These are phyloP conservation scores for Solidago caesia DNA, from an alignment of 129 eudicot species.

Conservation along the genomic window DNA sequence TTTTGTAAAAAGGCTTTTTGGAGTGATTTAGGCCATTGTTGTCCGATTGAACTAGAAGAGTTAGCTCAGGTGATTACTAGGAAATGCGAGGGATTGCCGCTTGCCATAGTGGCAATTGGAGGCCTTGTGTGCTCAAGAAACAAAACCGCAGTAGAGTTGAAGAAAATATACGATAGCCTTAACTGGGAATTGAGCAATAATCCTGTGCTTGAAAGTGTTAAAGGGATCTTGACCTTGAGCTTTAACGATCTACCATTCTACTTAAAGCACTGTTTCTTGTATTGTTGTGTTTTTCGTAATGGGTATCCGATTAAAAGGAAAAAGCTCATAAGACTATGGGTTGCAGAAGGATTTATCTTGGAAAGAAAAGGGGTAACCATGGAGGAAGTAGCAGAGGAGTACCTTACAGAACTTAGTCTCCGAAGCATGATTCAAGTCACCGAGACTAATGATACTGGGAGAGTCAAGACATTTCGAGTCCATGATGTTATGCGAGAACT, in stretches of 20 bases:
- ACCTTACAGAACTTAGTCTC: slow-evolving; percentile 48
- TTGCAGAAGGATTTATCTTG: slow-evolving; percentile 58
- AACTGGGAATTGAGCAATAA: slow-evolving; percentile 53
- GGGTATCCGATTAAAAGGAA: slow-evolving; percentile 52
- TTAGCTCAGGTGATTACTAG: slow-evolving; percentile 43
- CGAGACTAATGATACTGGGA: slow-evolving; percentile 52
- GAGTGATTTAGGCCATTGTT: slow-evolving; percentile 38
- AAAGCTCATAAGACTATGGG: slow-evolving; percentile 65
- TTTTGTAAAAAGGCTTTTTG: slow-evolving; percentile 62
- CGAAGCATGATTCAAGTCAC: slow-evolving; percentile 68
- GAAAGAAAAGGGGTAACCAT: slow-evolving; percentile 52
- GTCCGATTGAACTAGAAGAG: slow-evolving; percentile 52
- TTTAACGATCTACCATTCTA: slow-evolving; percentile 54
- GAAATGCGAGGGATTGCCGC: slow-evolving; percentile 63
- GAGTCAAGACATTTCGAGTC: slow-evolving; percentile 48
- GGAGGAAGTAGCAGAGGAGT: slow-evolving; percentile 67
- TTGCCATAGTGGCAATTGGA: slow-evolving; percentile 69
- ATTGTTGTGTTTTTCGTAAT: slow-evolving; percentile 58
- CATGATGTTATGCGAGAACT: slow-evolving; percentile 59
- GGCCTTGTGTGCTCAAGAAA: slow-evolving; percentile 51
- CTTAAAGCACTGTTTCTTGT: slow-evolving; percentile 63
- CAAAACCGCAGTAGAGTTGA: slow-evolving; percentile 48
- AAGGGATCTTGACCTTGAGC: slow-evolving; percentile 53
- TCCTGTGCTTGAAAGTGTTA: slow-evolving; percentile 46
- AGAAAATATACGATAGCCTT: slow-evolving; percentile 51